Base-by-base conservation (phyloP, 108 stramenopile genomes). In the Fragilariopsis cylindrus region DNA sequence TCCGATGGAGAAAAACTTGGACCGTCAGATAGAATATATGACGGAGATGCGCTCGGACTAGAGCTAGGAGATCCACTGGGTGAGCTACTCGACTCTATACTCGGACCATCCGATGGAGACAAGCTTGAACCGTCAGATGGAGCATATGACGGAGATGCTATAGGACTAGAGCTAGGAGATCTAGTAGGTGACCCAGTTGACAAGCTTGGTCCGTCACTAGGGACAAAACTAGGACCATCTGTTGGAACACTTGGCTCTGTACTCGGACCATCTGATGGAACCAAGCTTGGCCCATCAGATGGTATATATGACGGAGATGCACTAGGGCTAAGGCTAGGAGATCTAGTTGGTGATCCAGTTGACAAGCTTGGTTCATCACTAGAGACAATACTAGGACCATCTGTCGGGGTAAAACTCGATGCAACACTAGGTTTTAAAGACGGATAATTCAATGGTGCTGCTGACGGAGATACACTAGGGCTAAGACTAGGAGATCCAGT, bases 61-160 rank as follows among this genome's bases (percentile, higher is more conserved):
- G 30, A 30, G 30, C 30, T 30, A 30, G 30, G 30, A 30, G 30
- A 30, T 30, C 30, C 15, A 21, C 21, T 21, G n/a, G 18, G 58
- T 21, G 58, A 60, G 21, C 1, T 21, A 21, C 21, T 21, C 21
- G 21, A 21, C 21, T 21, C 21, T 41, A 4, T 60, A n/a, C 40
- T 60, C 41, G 58, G 58, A 4, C 58, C 58, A 21, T 60, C 58
- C 11, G 58, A n/a, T 60, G 58, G 58, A 30, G 9, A 41, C 7
- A 19, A 30, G 9, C 40, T 41, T 18, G 58, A 12, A 4, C 58
- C 58, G 11, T 60, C 58, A 60, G 40, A 60, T 19, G 58, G 58
- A 30, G 41, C 9, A 5, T 41, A 41, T 9, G 58, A 60, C 9
- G 58, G 58, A 19, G 40, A 21, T 21, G 21, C n/a, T n/a, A n/a